Base-by-base conservation (phyloP, 2,329 filamentous ascomycete species). In the Talaromyces verruculosus region DNA sequence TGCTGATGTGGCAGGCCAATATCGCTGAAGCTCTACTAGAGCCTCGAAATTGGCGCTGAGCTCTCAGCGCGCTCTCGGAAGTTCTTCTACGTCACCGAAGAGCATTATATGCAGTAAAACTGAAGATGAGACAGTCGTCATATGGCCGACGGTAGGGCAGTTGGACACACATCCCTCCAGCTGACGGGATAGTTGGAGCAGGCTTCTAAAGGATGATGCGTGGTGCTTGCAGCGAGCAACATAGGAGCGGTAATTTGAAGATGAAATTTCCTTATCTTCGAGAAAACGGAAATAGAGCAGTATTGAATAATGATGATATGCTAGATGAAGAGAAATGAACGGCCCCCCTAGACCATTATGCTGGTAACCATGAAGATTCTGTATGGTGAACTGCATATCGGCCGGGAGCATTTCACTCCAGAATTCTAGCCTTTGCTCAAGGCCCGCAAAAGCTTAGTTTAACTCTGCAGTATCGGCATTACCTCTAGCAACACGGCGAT, bases 31-130 rank as follows among this genome's bases (percentile, higher is more conserved):
- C 10, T 61, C 39, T 41, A 61, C 19, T 15, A 61, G 58, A 5
- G 58, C 58, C 19, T 61, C 39, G 17, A 61, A 61, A 22, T 61
- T 61, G 3, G 58, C 13, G 15, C 37, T 45, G 39, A 61, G 58
- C 28, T 45, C 39, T 45, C 37, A 19, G 15, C 39, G 35, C 10
- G 58, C 58, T 11, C 28, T 41, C 3, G n/a, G 35, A 41, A 61
- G 58, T 3, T 61, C 58, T 30, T 61, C 39, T 11, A 17, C 11
- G 5, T 39, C 53, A 11, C 53, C 53, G 30, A 58, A 58, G 30
- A 58, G 53, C 22, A 58, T 25, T 5, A 11, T 58, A 37, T 58
- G 53, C 11, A 58, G 22, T 10, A 58, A 58, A 11, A 58, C 53
- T 2, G 53, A 58, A 37, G 53, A 58, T 19, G 53, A 58, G 11